Evolutionary conservation across 2,329 filamentous ascomycete genomes (phyloP), one percentile per base, ranked within the genome.

Genomic region (Claviceps sp.): DNA sequence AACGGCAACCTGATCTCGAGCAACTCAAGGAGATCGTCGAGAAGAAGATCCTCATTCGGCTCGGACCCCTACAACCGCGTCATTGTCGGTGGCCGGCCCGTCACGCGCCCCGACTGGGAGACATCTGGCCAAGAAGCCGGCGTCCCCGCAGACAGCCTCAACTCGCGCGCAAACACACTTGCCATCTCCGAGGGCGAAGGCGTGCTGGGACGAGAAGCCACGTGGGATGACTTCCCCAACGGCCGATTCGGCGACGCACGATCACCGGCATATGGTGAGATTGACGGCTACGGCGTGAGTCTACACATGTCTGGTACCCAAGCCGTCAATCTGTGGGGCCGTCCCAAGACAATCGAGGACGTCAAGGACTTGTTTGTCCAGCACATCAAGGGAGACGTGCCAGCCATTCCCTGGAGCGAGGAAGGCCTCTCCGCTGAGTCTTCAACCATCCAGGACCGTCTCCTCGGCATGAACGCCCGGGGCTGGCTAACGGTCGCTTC

Each of bases 151-250:
- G 82, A 82, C 58, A 80, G 78, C 50, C 75, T 91, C 61, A 90
- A 91, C 64, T 82, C 80, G 20, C 80, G 90, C 50, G 84, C 85
- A 52, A 91, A 90, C 65, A 93, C 88, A 1, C 77, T 97, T 9
- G 88, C 90, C 29, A 96, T 96, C 53, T 95, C 90, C 0, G 91
- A 97, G 70, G 91, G 93, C 5, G 86, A 95, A 62, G 93, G 91
- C 23, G 78, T 86, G 3, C 74, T 96, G 6, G 93, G 91, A 11
- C 79, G 93, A 48, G 91, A 97, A 73, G 93, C 93, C 37, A 98
- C 93, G 0, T 98, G 93, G 93, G 93, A 98, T 62, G 93, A 98
- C 63, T 98, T 89, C 67, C 91, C 91, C 56, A 97, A 97, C 71
- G 93, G 91, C 29, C 81, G 91, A 51, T 97, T 91, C 82, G 91